Percentiles rank a stretch among this genome's conserved stretches.
These are phyloP conservation scores for Pichia insulana DNA, from an alignment of 805 yeast species.

Conservation along the genomic window DNA sequence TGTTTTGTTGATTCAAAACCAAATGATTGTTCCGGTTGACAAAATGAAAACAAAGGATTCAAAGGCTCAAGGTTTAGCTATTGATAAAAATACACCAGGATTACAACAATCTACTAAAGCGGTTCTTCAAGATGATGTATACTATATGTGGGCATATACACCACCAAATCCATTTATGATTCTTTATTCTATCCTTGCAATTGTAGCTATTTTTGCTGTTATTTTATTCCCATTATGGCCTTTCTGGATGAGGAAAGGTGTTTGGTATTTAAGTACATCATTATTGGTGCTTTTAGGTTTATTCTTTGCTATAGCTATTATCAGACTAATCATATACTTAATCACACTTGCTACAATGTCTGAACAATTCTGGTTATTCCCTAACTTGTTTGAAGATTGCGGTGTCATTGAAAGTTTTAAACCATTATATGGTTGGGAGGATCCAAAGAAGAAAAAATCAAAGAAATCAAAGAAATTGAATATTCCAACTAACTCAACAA, in stretches of 20 bases:
- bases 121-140: conserved; percentile 51
- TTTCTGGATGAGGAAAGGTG: conserved; percentile 73
- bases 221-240: conserved; percentile 96
- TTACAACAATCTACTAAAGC: conserved; percentile 50
- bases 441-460: conserved; percentile 20
- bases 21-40: conserved; percentile 64
- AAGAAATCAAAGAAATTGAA: conserved; percentile 11
- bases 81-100: conserved; percentile 56
- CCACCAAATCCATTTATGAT: conserved; percentile 61
- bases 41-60: conserved; percentile 67
- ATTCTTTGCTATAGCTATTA: conserved; percentile 70
- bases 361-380: conserved; percentile 92
- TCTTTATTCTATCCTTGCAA: conserved; percentile 53
- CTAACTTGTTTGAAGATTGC: conserved; percentile 91
- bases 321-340: conserved; percentile 63
- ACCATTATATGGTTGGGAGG: conserved; percentile 80
- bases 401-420: conserved; percentile 87
- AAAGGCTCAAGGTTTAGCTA: conserved; percentile 50
- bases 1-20: conserved; percentile 59
- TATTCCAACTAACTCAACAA: background rate
- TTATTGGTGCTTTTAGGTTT: conserved; percentile 63
- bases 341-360: conserved; percentile 49
- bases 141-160: conserved; percentile 77
- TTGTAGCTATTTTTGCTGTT: conserved; percentile 53
- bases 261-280: conserved; percentile 81